Evolutionary conservation across 352 stramenopile species (phyloP).

Genomic region (Globisporangium abappressorium): DNA sequence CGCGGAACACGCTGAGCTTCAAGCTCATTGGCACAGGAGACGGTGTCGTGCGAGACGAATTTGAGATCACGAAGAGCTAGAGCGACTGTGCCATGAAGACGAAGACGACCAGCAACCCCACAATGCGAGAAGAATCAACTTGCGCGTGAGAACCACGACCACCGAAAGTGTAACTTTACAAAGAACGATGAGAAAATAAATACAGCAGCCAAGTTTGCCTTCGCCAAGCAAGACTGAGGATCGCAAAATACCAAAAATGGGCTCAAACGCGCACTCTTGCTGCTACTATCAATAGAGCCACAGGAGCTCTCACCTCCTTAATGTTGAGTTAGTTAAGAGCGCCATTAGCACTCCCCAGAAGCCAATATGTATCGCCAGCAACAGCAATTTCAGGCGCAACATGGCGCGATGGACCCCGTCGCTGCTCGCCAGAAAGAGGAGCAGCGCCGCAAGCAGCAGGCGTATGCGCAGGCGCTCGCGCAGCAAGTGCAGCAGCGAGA

Average conservation of each 20-base stretch:
- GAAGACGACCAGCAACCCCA: background rate
- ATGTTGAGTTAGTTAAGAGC: background rate
- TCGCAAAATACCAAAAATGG: background rate
- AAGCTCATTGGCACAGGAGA: constrained; percentile 1
- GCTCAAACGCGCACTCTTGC: background rate
- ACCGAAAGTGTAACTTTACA: background rate
- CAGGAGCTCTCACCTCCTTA: background rate
- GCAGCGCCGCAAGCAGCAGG: constrained; percentile 48
- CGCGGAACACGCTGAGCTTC: constrained; percentile 1
- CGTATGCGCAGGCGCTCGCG: constrained; percentile 52
- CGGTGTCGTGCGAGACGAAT: background rate
- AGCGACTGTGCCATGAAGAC: background rate
- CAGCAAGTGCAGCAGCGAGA: constrained; percentile 59
- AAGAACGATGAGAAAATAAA: background rate
- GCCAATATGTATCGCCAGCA: constrained; percentile 18
- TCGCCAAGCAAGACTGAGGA: background rate
- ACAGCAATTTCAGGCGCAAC: constrained; percentile 6
- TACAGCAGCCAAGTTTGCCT: background rate
- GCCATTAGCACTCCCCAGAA: background rate
- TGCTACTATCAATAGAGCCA: background rate
- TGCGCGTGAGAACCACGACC: background rate
- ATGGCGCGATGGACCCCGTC: constrained; percentile 12
- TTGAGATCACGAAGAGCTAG: constrained; percentile 4
- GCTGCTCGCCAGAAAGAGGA: constrained; percentile 39
- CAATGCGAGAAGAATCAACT: background rate